Evolutionary conservation across 148 eudicot genomes (phyloP), one percentile per base, ranked within the genome.

Genomic region (Rhododendron kiyosumense): DNA sequence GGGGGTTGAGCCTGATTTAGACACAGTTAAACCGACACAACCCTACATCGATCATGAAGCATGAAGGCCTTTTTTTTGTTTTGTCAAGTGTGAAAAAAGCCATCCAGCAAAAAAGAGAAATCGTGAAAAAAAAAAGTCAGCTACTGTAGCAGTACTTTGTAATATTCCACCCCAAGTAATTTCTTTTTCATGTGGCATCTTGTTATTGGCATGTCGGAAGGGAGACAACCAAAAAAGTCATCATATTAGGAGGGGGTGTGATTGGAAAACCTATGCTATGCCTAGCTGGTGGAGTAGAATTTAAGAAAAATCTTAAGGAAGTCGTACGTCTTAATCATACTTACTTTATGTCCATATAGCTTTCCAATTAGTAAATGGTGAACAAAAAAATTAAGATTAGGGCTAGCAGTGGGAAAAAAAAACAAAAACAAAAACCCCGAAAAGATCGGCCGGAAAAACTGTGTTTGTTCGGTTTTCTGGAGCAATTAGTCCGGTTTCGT

Each of bases 21-120:
- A 17, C 83, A 46, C 46, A 65, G 81, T 85, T 28, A 79, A 79
- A 28, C 83, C 78, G 87, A 85, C 87, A 85, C 24, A 79, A n/a
- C 36, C 85, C 46, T 3, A 67, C 11, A 67, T 24, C 4, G 22
- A 61, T 46, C 83, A 79, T 24, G 10, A 28, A 45, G 46, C 83
- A 79, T 61, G 83, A 61, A 79, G 34, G 43, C 77, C 45, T 6
- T 17, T 54, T 85, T 77, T 77, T 54, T 79, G 57, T 77, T 41
- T 41, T 6, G 45, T 26, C 30, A 26, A 67, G 74, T 67, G 74
- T 67, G 74, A 67, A 67, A 67, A 67, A 67, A 67, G 74, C 5
- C 34, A 46, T 46, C 49, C 49, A 17, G 65, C 65, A 5, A 20
- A 59, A 59, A 59, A 20, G 65, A 59, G 65, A 59, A 20, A 54